These are phyloP conservation scores for Geotrichum ghanense DNA, from an alignment of 805 yeast genomes.

Conservation along the genomic window DNA sequence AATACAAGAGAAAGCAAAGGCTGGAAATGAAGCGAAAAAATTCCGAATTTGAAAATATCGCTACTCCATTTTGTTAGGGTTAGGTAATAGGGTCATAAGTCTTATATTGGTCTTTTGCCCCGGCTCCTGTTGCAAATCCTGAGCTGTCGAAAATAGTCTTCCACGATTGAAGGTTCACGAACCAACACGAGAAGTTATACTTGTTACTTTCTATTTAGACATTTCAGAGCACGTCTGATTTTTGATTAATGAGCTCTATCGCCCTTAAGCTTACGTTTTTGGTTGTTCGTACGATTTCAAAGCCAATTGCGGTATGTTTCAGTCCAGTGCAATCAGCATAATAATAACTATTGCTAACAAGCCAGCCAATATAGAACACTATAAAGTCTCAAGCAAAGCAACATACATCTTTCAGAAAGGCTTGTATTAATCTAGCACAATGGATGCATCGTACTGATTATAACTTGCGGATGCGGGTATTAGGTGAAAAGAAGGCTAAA, in stretches of 20 bases:
- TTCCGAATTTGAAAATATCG: too few species aligned
- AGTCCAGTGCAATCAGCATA: not conserved
- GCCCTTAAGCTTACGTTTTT: slow-evolving; percentile 66
- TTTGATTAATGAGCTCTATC: slow-evolving; percentile 72
- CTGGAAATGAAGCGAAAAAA: too few species aligned
- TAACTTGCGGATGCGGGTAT: slow-evolving; percentile 44
- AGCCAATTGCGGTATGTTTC: slow-evolving; percentile 52
- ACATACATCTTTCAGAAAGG: slow-evolving; percentile 47
- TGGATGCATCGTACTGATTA: slow-evolving; percentile 55
- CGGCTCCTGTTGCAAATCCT: too few species aligned
- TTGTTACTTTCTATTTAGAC: too few species aligned
- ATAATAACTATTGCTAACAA: slow-evolving; percentile 3
- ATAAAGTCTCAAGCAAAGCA: slow-evolving; percentile 67
- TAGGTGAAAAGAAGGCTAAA: slow-evolving; percentile 41
- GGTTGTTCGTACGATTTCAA: slow-evolving; percentile 62
- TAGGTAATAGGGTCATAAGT: too few species aligned
- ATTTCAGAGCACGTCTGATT: too few species aligned
- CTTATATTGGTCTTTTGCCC: too few species aligned
- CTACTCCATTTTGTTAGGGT: too few species aligned
- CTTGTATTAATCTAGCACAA: slow-evolving; percentile 67
- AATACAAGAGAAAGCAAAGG: too few species aligned
- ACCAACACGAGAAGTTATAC: too few species aligned
- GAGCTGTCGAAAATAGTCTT: too few species aligned
- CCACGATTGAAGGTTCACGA: too few species aligned
- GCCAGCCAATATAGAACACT: slow-evolving; percentile 33